These are phyloP conservation scores for Chaetomiaceae sp. DNA, from an alignment of 2,329 filamentous ascomycete genomes.

Conservation along the genomic window DNA sequence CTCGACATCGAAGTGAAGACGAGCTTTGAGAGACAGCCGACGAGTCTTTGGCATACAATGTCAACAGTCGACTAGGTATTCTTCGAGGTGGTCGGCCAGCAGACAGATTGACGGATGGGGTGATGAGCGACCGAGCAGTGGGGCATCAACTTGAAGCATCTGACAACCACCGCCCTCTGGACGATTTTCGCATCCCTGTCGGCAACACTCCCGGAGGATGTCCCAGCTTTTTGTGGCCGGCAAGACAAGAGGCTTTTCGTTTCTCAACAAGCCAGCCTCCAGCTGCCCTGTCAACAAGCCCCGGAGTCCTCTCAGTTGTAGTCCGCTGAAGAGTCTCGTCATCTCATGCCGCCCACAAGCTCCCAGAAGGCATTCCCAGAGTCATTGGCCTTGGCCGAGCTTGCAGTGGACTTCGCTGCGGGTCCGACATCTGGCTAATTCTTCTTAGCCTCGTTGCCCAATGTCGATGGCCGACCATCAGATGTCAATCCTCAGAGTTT, in stretches of 20 bases:
- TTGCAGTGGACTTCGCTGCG: not conserved
- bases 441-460: constrained; percentile 5
- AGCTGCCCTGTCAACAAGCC: too few species aligned
- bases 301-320: constrained; percentile 22
- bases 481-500: constrained; percentile 18
- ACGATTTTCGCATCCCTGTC: not conserved
- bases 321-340: constrained; percentile 16
- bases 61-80: too few species aligned
- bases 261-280: not conserved
- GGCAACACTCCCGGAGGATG: too few species aligned
- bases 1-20: too few species aligned
- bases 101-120: not conserved
- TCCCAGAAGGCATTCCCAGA: not conserved
- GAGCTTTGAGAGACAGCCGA: too few species aligned
- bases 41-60: too few species aligned
- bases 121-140: not conserved
- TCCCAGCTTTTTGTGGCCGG: too few species aligned
- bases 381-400: constrained; percentile 12
- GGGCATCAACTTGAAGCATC: not conserved
- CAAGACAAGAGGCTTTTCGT: not conserved
- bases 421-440: constrained; percentile 20
- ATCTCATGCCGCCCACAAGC: constrained; percentile 12
- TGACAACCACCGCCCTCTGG: not conserved
- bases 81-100: too few species aligned
- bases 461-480: constrained; percentile 12